Conservation (phyloP, 805 yeast genomes). For the Ogataea angusta region DNA sequence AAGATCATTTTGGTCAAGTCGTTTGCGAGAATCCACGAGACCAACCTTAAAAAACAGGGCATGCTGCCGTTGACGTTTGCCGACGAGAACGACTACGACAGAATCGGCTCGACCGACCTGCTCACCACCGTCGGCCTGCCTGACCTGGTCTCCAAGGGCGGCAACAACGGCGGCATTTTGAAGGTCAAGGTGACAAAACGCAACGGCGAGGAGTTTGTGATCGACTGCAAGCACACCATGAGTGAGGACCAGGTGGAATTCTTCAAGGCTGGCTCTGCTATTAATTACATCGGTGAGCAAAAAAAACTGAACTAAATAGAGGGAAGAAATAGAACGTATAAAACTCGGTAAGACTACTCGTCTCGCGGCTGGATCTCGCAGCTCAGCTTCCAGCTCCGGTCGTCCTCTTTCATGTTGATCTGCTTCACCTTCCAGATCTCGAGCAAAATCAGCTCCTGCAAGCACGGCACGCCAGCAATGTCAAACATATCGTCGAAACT, state of each 20-base stretch:
- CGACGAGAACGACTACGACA: slow-evolving; percentile 84
- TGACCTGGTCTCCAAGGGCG: slow-evolving; percentile 76
- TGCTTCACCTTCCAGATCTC: slow-evolving; percentile 72
- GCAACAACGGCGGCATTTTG: slow-evolving; percentile 83
- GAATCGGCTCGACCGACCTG: slow-evolving; percentile 69
- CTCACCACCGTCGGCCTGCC: slow-evolving; percentile 69
- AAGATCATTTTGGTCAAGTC: slow-evolving; percentile 84
- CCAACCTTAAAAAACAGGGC: slow-evolving; percentile 97
- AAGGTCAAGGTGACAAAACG: slow-evolving; percentile 69
- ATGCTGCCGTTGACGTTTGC: slow-evolving; percentile 93
- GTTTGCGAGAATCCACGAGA: slow-evolving; percentile 97
- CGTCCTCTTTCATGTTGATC: slow-evolving; percentile 55
- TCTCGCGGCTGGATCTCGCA: slow-evolving; percentile 56
- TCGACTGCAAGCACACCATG: slow-evolving; percentile 91
- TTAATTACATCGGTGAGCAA: slow-evolving; percentile 64
- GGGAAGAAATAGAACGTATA: background rate
- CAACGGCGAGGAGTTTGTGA: slow-evolving; percentile 65
- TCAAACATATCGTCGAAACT: slow-evolving; percentile 35
- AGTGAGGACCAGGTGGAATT: slow-evolving; percentile 93
- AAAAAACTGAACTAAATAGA: slow-evolving; percentile 19
- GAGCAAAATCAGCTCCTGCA: slow-evolving; percentile 58
- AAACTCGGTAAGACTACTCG: slow-evolving; percentile 9
- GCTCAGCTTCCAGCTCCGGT: slow-evolving; percentile 72
- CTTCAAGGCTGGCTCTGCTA: slow-evolving; percentile 97
- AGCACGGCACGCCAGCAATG: slow-evolving; percentile 37